Evolutionary conservation across 495 filamentous ascomycete genomes (phyloP), one percentile per base, ranked within the genome.

Genomic region (Neurospora sp.): DNA sequence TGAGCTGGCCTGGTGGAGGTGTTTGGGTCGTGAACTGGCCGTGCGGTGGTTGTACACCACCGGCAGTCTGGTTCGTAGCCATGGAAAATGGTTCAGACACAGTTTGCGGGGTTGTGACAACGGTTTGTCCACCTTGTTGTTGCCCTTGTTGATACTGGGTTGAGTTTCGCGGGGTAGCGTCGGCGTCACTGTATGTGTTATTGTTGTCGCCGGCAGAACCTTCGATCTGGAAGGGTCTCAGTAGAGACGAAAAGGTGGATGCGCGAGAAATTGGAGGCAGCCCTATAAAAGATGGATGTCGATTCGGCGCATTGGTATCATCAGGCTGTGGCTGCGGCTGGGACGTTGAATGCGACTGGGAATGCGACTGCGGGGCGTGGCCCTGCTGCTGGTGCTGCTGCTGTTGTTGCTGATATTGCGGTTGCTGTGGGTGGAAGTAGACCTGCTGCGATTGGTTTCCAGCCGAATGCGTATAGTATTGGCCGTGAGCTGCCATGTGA

Each of bases 241-340:
- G 74, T 70, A 81, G 75, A 8, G 86, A 71, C 69, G 81, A 81
- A 74, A 87, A 85, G 12, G 85, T 85, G 20, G 86, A 88, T 16
- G 81, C 82, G 16, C 86, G 82, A 61, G 86, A 83, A 73, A 88
- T 86, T 14, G 86, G 85, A 16, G 86, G 86, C 45, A 87, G 76
- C 12, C 83, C 83, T 44, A 81, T 79, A 47, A 83, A 84, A 3
- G 83, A 83, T 8, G 81, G 75, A n/a, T 75, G 74, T 38, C 81
- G 77, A 1, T 78, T 74, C 44, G 78, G 70, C 39, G 65, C 75
- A 71, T 79, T 74, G 35, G 72, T 22, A 22, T 71, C 71, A 22
- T 69, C 22, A 18, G 73, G 75, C 39, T 73, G 73, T 53, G 72
- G 72, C 8, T 75, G 72, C 37, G 74, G 75, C 8, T 69, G 65